A percentile compares a stretch with the other conserved stretches of the same genome.
phyloP scores from a whole-genome alignment of 805 yeast genomes.

The Suhomyces emberorum region DNA sequence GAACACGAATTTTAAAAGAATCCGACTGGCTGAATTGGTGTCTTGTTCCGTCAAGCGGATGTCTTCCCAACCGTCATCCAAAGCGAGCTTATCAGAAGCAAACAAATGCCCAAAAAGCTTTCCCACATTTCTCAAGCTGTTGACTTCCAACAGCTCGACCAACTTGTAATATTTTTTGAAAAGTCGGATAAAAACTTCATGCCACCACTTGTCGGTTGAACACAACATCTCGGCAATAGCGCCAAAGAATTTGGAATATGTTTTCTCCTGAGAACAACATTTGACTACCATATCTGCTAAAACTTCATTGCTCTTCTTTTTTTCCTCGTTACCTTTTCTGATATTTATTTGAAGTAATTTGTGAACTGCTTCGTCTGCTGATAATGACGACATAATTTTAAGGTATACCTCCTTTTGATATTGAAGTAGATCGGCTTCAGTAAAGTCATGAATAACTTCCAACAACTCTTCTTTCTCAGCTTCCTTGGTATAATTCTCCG shows the following conservation, averaged over 20 bases:
- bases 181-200: conserved; percentile 43
- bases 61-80: conserved; percentile 51
- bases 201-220: conserved; percentile 54
- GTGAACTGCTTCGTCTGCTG: conserved; percentile 91
- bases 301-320: conserved; percentile 41
- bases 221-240: conserved; percentile 67
- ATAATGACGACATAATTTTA: conserved; percentile 84
- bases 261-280: conserved; percentile 80
- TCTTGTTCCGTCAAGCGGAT: conserved; percentile 64
- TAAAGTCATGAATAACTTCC: conserved; percentile 54
- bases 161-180: conserved; percentile 56
- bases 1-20: conserved; percentile 76
- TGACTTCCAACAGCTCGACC: conserved; percentile 67
- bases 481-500: conserved; percentile 10
- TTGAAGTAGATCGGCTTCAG: conserved; percentile 59
- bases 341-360: conserved; percentile 56
- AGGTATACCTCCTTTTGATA: conserved; percentile 77
- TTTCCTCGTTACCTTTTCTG: conserved; percentile 7
- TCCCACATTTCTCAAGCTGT: conserved; percentile 74
- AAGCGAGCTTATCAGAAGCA: conserved; percentile 63
- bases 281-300: conserved; percentile 72
- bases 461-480: conserved; percentile 11
- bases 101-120: conserved; percentile 83
- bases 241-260: conserved; percentile 84
- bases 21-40: conserved; percentile 78